Percentiles rank a stretch among this genome's conserved stretches.
Evolutionary conservation across 805 yeast genomes (phyloP).

Genomic region (Maudiozyma pseudohumilis): DNA sequence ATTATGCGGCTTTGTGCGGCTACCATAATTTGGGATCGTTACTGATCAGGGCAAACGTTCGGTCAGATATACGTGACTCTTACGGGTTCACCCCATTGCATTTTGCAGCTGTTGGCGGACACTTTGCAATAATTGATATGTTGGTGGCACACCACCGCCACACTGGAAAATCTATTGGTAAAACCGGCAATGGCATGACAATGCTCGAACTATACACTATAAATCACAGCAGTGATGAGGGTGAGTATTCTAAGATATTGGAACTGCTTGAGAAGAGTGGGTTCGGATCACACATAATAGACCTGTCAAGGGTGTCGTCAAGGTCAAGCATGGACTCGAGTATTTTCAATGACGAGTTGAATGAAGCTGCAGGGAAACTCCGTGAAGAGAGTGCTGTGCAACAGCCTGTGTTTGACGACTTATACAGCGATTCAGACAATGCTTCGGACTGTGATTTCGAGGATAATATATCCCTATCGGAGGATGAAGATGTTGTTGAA

Average conservation of each 20-base stretch:
- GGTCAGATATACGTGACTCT: conserved; percentile 61
- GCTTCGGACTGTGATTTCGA: conserved; percentile 25
- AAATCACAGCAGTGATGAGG: no score
- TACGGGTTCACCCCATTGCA: conserved; percentile 85
- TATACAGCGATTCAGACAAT: conserved; percentile 1
- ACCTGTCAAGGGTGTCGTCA: conserved; percentile 15
- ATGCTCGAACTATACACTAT: no score
- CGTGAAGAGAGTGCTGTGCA: neutral
- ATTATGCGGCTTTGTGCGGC: conserved; percentile 72
- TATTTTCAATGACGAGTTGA: conserved; percentile 18
- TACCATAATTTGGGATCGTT: conserved; percentile 51
- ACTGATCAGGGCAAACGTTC: conserved; percentile 55
- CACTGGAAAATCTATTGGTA: no score
- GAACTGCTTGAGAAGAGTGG: no score
- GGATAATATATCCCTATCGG: conserved; percentile 12
- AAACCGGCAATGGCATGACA: no score
- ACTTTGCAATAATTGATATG: conserved; percentile 52
- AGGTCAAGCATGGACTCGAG: conserved; percentile 23
- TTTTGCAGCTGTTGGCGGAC: conserved; percentile 71
- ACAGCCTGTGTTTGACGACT: conserved; percentile 7
- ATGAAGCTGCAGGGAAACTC: neutral
- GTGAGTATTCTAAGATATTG: no score
- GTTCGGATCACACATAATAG: no score
- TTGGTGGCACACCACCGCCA: no score
- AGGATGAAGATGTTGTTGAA: conserved; percentile 13